Evolutionary conservation across 2,329 filamentous ascomycete genomes (phyloP), one percentile per base, ranked within the genome.

Genomic region (Neonectria ditissima): DNA sequence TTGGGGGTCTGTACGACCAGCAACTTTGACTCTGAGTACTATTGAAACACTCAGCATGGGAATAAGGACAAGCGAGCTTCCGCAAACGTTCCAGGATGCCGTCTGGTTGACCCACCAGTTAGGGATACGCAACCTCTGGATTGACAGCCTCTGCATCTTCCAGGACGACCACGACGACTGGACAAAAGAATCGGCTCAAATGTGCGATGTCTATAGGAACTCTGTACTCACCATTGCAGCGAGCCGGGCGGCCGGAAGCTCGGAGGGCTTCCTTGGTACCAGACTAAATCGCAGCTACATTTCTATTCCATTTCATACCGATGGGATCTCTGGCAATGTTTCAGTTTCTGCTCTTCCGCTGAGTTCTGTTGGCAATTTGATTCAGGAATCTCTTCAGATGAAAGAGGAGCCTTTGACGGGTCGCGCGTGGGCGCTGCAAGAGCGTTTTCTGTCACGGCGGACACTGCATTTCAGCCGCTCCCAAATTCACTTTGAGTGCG

Each of bases 131-230:
- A 20, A 55, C 41, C 34, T 55, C 22, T 55, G 37, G 37, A 55
- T 55, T 30, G 37, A 55, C 34, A 55, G 37, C 41, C 52, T 44
- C 52, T 55, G 51, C 34, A 54, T 54, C 26, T n/a, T 54, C 13
- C 51, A 54, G 30, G 34, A 54, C 20, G 51, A 54, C 34, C 34
- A 20, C 51, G 22, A 20, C 30, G 51, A 54, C 41, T 43, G 51
- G 51, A 37, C 4, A 26, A 41, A 14, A 28, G 34, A 54, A 43
- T 54, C 34, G 8, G 34, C 34, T 14, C 51, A 37, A 14, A 54
- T 54, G 51, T 43, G 51, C 16, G 20, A 54, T 28, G 34, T 54
- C 14, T 54, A 54, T 9, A 37, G 51, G 22, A 28, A 43, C n/a
- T 39, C 51, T 14, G 7, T n/a, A 18, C 32, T 54, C 37, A 54